Conservation (phyloP, 192 early-diverging fungal genomes). For the Podila horticola region DNA sequence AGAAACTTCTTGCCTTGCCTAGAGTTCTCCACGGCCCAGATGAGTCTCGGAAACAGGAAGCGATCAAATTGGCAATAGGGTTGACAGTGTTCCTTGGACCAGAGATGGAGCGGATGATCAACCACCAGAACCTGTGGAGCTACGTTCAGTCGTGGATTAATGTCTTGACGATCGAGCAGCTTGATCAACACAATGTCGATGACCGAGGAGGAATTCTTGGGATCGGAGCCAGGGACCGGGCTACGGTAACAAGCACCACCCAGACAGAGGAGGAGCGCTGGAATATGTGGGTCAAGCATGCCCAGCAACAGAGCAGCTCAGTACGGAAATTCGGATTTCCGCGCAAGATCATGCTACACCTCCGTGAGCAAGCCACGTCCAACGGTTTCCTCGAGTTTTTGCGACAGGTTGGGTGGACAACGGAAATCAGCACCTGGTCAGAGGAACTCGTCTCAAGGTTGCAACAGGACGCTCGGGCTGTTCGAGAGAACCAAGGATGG, state of each 20-base stretch:
- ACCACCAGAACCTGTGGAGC: slow-evolving; percentile 15
- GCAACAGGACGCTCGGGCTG: slow-evolving; percentile 18
- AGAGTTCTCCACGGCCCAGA: slow-evolving; percentile 29
- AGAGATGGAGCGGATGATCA: slow-evolving; percentile 27
- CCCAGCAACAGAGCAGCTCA: neutral
- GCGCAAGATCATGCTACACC: slow-evolving; percentile 29
- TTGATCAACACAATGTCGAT: slow-evolving; percentile 50
- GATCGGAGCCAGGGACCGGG: neutral
- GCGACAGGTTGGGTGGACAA: slow-evolving; percentile 33
- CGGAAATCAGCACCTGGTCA: slow-evolving; percentile 23
- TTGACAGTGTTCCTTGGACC: slow-evolving; percentile 22
- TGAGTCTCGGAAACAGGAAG: slow-evolving; percentile 23
- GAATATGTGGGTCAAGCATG: slow-evolving; percentile 17
- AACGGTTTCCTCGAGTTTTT: slow-evolving; percentile 26
- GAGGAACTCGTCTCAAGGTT: slow-evolving; percentile 23
- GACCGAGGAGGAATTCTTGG: slow-evolving; percentile 28
- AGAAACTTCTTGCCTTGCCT: slow-evolving; percentile 23
- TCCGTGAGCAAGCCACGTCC: slow-evolving; percentile 28
- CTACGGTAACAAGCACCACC: neutral
- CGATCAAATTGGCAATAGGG: slow-evolving; percentile 16
- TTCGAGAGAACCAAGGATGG: slow-evolving; percentile 36
- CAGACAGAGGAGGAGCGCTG: slow-evolving; percentile 2
- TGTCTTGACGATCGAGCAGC: slow-evolving; percentile 25
- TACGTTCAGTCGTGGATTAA: slow-evolving; percentile 36
- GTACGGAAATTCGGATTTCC: slow-evolving; percentile 47